Evolutionary conservation across 129 eudicot species (phyloP).

Genomic region (Centaurea solstitialis): DNA sequence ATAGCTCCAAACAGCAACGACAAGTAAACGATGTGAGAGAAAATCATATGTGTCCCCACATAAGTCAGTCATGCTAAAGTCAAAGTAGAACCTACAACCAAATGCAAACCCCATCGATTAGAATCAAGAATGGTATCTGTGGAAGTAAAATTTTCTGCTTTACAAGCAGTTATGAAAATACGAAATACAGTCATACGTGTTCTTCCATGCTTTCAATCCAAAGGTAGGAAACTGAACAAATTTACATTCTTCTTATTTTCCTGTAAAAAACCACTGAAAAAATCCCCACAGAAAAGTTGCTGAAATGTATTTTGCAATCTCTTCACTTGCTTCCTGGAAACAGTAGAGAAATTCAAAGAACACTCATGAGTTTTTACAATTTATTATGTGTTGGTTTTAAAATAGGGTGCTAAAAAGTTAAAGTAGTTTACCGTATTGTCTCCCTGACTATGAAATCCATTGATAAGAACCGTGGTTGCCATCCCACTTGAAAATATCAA

Average conservation of each 20-base stretch:
- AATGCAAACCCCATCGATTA: background rate
- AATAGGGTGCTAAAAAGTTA: background rate
- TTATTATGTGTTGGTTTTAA: background rate
- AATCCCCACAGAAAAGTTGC: slow-evolving; percentile 86
- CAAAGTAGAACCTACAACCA: slow-evolving; percentile 73
- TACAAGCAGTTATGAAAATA: no score
- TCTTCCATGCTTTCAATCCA: slow-evolving; percentile 57
- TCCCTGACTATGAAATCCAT: slow-evolving; percentile 75
- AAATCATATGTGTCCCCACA: slow-evolving; percentile 94
- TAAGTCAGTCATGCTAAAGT: slow-evolving; percentile 79
- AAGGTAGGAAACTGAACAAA: slow-evolving; percentile 66
- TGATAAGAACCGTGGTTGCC: slow-evolving; percentile 93
- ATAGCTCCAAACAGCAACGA: slow-evolving; percentile 85
- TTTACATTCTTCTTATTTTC: slow-evolving; percentile 55
- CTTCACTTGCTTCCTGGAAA: slow-evolving; percentile 72
- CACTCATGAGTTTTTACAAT: background rate
- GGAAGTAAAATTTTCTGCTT: background rate
- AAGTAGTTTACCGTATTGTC: slow-evolving; percentile 66
- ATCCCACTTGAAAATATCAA: slow-evolving; percentile 82
- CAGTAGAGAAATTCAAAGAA: background rate
- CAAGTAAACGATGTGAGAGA: slow-evolving; percentile 83
- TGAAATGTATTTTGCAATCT: slow-evolving; percentile 63
- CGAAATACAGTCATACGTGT: slow-evolving; percentile 33
- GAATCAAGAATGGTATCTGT: background rate
- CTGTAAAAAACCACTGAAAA: slow-evolving; percentile 89